A percentile compares a stretch with the other conserved stretches of the same genome.
Evolutionary conservation across 2,329 filamentous ascomycete species (phyloP).

Genomic region (Stylonectria norvegica): DNA sequence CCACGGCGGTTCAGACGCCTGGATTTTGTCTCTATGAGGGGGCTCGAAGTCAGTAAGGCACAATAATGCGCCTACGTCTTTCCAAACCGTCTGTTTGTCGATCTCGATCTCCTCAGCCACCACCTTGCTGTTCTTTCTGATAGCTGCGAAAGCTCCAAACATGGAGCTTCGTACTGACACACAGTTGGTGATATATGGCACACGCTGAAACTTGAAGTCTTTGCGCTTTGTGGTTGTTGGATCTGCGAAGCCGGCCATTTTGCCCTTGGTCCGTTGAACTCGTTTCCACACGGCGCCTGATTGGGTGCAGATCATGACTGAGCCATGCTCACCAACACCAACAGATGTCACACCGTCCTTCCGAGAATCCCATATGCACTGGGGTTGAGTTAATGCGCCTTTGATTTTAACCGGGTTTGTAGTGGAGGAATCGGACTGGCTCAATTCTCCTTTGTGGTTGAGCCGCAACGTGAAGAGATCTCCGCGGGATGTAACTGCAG

Average conservation of each 20-base stretch:
- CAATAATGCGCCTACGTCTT: slow-evolving; percentile 67
- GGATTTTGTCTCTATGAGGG: too few relatives aligned
- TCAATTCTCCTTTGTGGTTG: slow-evolving; percentile 62
- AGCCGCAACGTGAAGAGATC: slow-evolving; percentile 85
- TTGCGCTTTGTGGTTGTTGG: slow-evolving; percentile 63
- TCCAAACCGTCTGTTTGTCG: slow-evolving; percentile 65
- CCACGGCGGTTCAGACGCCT: slow-evolving; percentile 33
- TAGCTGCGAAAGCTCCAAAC: slow-evolving; percentile 84
- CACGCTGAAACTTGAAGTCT: slow-evolving; percentile 92
- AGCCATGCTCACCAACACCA: slow-evolving; percentile 85
- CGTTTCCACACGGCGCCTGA: slow-evolving; percentile 92
- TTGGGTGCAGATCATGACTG: slow-evolving; percentile 88
- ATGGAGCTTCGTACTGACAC: slow-evolving; percentile 80
- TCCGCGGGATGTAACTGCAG: slow-evolving; percentile 76
- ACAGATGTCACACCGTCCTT: slow-evolving; percentile 87
- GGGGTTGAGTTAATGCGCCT: slow-evolving; percentile 71
- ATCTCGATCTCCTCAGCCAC: slow-evolving; percentile 69
- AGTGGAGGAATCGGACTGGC: slow-evolving; percentile 65
- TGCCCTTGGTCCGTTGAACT: slow-evolving; percentile 76
- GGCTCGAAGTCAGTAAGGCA: slow-evolving; percentile 61
- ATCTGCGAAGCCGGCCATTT: slow-evolving; percentile 54
- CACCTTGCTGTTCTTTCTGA: slow-evolving; percentile 80
- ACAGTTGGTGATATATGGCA: slow-evolving; percentile 83
- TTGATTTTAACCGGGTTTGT: slow-evolving; percentile 91
- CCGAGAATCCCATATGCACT: slow-evolving; percentile 83